phyloP scores from a whole-genome alignment of 2,329 filamentous ascomycete genomes.

The Fusarium sp. region DNA sequence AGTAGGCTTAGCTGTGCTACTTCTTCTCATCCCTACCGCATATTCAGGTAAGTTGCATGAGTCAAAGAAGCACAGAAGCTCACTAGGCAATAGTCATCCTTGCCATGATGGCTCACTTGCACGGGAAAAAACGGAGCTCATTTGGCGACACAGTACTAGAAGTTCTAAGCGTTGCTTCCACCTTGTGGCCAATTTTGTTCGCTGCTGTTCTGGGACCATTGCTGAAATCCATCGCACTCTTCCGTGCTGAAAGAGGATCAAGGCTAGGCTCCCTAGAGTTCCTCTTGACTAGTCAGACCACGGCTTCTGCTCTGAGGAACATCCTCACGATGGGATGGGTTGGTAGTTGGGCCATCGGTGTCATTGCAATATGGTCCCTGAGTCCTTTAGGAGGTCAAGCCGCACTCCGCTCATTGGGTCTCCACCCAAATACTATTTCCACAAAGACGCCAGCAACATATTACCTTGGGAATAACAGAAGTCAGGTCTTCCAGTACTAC shows the following conservation, averaged over 20 bases:
- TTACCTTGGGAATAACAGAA: not conserved
- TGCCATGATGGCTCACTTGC: not conserved
- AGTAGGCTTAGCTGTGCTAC: not conserved
- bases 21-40: not conserved
- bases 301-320: not conserved
- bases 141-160: not conserved
- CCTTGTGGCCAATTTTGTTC: slow-evolving; percentile 14
- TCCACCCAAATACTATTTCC: rapidly evolving
- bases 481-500: not conserved
- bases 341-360: not conserved
- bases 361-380: not conserved
- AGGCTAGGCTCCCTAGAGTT: not conserved
- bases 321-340: not conserved
- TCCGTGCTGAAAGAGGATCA: not conserved
- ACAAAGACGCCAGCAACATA: not conserved
- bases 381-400: slow-evolving; percentile 9
- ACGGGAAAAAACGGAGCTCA: not conserved
- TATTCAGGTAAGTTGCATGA: not conserved
- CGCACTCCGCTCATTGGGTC: not conserved
- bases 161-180: not conserved
- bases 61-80: not conserved
- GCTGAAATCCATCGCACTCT: not conserved
- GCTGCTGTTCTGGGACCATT: slow-evolving; percentile 3
- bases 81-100: not conserved
- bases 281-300: not conserved